Conservation (phyloP, 2,329 filamentous ascomycete genomes). For the Fusarium tupiense region DNA sequence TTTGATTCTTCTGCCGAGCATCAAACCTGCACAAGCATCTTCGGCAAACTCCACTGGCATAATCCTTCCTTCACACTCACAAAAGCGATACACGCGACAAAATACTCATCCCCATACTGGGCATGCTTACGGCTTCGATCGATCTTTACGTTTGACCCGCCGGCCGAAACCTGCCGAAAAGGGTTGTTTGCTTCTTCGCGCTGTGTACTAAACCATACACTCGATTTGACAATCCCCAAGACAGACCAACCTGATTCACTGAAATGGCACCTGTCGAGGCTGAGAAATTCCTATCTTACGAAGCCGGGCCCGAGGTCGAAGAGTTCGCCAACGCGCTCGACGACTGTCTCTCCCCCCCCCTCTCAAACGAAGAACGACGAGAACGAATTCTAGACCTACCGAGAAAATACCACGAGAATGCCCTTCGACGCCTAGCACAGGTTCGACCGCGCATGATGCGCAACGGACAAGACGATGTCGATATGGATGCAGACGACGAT, state of each 20-base stretch:
- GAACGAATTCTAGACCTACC: conserved; percentile 73
- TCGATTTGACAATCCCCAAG: neutral
- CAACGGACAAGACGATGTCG: conserved; percentile 56
- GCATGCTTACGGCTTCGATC: conserved; percentile 39
- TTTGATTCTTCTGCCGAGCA: conserved; percentile 33
- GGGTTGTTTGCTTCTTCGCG: conserved; percentile 34
- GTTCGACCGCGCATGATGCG: conserved; percentile 43
- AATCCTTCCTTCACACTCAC: neutral
- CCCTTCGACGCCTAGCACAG: conserved; percentile 49
- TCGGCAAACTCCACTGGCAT: conserved; percentile 14
- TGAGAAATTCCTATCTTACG: conserved; percentile 23
- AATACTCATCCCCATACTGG: conserved; percentile 14
- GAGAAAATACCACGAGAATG: conserved; percentile 66
- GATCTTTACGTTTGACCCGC: conserved; percentile 35
- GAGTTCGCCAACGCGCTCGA: conserved; percentile 86
- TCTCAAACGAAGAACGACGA: conserved; percentile 64
- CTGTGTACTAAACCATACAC: neutral
- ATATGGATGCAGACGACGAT: conserved; percentile 67
- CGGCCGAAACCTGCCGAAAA: conserved; percentile 41
- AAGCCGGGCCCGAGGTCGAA: conserved; percentile 81
- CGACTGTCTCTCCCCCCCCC: conserved; percentile 68
- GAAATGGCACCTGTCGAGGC: conserved; percentile 29
- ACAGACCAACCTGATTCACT: neutral
- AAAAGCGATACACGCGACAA: conserved; percentile 12
- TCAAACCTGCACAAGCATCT: conserved; percentile 30